These are phyloP conservation scores for Chenopodium album DNA, from an alignment of 148 eudicot genomes.

Conservation along the genomic window DNA sequence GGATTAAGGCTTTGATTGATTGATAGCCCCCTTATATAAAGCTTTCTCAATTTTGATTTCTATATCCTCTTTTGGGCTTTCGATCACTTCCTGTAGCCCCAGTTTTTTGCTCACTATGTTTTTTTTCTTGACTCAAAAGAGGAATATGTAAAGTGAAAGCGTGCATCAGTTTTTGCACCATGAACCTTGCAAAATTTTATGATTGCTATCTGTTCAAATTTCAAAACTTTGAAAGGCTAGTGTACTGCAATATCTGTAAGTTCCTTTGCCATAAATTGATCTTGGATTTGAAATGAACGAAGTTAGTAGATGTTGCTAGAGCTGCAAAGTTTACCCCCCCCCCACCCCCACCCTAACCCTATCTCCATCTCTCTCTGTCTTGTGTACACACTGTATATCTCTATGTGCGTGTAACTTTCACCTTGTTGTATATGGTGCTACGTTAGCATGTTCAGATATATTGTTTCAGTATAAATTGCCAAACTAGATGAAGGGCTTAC, in stretches of 20 bases:
- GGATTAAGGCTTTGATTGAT: too few species aligned
- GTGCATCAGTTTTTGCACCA: too few species aligned
- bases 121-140: too few species aligned
- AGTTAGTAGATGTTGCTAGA: background rate
- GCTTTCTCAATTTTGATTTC: too few species aligned
- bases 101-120: too few species aligned
- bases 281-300: background rate
- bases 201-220: background rate
- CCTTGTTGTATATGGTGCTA: background rate
- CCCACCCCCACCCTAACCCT: too few species aligned
- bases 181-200: background rate
- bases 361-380: background rate
- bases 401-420: background rate
- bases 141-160: too few species aligned
- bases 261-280: background rate
- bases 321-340: too few species aligned
- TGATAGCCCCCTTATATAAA: too few species aligned
- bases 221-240: background rate
- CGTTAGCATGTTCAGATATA: background rate
- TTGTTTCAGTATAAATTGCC: background rate
- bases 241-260: too few species aligned
- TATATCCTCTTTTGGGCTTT: too few species aligned
- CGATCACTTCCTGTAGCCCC: too few species aligned
- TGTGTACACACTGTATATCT: background rate
- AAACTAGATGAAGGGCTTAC: background rate